Base-by-base conservation (phyloP, 331 rosid species). In the Quercus lobata region DNA sequence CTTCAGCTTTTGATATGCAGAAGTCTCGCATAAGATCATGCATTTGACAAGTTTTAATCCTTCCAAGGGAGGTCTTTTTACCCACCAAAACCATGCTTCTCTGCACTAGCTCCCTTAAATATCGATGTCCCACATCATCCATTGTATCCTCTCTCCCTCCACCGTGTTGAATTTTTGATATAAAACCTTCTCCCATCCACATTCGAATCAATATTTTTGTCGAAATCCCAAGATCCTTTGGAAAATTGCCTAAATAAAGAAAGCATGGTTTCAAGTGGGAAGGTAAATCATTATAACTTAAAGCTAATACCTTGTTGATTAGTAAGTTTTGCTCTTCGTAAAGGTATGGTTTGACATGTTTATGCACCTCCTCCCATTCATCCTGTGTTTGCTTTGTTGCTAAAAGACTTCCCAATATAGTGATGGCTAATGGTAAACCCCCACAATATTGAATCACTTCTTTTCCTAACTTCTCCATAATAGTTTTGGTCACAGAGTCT, bases 71-170 rank as follows among this genome's bases (percentile, higher is more conserved):
- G 76, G 85, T 49, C 74, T 11, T 63, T 46, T 83, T 85, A 15
- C 75, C 85, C n/a, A 81, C 88, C 44, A 88, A 86, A 77, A 88
- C 71, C 77, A 90, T 85, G 22, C 92, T 81, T 77, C 92, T 88
- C 35, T 83, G 88, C 0, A 86, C 88, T 22, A 90, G 76, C 71
- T 88, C 94, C 1, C 49, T 71, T 44, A 88, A 63, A 82, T 80
- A 88, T 4, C 83, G 82, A 10, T 86, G 85, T 0, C 90, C 90
- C 1, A 71, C 79, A 6, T 87, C 93, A 49, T 84, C 90, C 4
- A 79, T 74, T 7, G 80, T 74, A 76, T 87, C 90, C 46, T 84
- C 84, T 1, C 80, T 73, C 27, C 62, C 86, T 68, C 82, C 82
- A 72, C 49, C 61, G 60, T 57, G 66, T 35, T 84, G 86, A 57